phyloP scores from a whole-genome alignment of 176 grass and related monocot genomes.

The Musa schizocarpa region DNA sequence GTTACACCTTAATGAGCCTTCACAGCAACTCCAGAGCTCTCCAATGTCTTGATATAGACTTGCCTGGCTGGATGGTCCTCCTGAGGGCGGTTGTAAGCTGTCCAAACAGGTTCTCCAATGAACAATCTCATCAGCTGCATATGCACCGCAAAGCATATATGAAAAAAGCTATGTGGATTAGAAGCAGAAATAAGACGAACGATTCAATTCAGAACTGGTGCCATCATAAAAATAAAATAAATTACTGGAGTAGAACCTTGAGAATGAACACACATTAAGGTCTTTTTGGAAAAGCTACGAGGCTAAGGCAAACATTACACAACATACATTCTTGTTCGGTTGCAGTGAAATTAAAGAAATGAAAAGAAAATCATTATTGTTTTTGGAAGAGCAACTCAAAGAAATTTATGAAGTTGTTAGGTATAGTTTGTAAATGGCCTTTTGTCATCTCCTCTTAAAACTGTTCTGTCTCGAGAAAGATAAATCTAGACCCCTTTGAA shows the following conservation, averaged over 20 bases:
- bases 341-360: too few relatives aligned
- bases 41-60: slow-evolving; percentile 58
- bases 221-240: neutral
- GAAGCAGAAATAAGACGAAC: neutral
- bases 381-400: too few relatives aligned
- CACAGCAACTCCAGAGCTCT: slow-evolving; percentile 45
- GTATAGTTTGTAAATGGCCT: too few relatives aligned
- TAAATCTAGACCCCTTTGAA: too few relatives aligned
- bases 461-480: too few relatives aligned
- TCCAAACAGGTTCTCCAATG: slow-evolving; percentile 69
- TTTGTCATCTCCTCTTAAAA: too few relatives aligned
- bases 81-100: slow-evolving; percentile 66
- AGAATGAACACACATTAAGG: too few relatives aligned
- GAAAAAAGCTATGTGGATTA: neutral
- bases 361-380: too few relatives aligned
- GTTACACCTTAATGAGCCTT: slow-evolving; percentile 42
- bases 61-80: slow-evolving; percentile 74
- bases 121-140: slow-evolving; percentile 88
- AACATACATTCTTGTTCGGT: too few relatives aligned
- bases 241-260: neutral
- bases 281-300: too few relatives aligned
- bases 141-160: neutral
- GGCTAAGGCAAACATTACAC: too few relatives aligned
- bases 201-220: neutral
- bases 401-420: too few relatives aligned